Conservation (phyloP, 306 rosid genomes). For the Ormosia emarginata region DNA sequence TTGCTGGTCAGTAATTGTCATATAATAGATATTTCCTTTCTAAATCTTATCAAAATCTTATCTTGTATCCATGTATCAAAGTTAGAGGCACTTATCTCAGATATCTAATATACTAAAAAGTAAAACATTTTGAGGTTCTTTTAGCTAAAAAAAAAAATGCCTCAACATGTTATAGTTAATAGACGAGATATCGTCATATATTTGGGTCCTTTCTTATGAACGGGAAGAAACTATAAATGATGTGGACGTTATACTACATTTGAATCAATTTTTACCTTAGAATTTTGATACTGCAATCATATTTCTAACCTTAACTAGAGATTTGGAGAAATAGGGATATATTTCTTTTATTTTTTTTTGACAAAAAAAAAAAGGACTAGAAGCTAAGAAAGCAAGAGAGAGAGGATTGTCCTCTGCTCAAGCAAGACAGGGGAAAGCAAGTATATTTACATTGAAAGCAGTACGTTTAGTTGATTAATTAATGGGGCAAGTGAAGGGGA, state of each 20-base stretch:
- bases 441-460: not conserved
- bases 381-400: not conserved
- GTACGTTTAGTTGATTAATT: constrained; percentile 31
- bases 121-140: not conserved
- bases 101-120: not conserved
- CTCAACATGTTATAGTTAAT: not conserved
- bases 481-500: constrained; percentile 30
- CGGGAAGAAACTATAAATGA: not conserved
- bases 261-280: constrained; percentile 9
- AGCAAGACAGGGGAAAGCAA: not conserved
- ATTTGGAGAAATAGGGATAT: not conserved
- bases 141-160: not conserved
- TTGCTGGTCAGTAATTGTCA: too few relatives aligned
- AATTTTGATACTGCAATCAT: constrained; percentile 7
- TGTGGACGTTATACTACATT: constrained; percentile 13
- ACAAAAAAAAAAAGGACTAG: not conserved
- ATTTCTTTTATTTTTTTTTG: not conserved
- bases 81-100: not conserved
- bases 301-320: not conserved
- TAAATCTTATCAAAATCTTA: not conserved
- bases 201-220: not conserved
- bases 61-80: not conserved
- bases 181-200: not conserved
- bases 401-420: not conserved
- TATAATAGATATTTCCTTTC: too few relatives aligned